These are phyloP conservation scores for Candida ponderosae DNA, from an alignment of 805 yeast genomes.

Conservation along the genomic window DNA sequence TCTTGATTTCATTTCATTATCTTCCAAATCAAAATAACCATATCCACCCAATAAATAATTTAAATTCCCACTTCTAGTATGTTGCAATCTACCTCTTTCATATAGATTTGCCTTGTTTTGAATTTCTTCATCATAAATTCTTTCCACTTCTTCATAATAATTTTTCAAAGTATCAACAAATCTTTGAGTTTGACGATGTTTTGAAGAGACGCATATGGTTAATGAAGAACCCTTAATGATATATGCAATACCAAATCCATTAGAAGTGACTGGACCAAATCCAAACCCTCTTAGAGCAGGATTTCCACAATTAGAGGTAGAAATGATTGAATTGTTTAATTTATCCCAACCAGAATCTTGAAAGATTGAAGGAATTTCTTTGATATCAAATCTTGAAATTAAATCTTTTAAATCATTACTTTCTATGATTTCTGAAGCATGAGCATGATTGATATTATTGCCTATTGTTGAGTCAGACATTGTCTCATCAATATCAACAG, in stretches of 20 bases:
- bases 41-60: constrained; percentile 66
- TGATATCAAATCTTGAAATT: constrained; percentile 8
- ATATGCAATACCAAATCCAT: constrained; percentile 92
- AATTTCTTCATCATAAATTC: constrained; percentile 29
- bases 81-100: constrained; percentile 20
- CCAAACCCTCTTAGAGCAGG: constrained; percentile 84
- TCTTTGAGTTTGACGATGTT: constrained; percentile 80
- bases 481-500: constrained; percentile 10
- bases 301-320: constrained; percentile 88
- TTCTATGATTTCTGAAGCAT: constrained; percentile 2
- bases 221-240: constrained; percentile 76
- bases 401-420: not conserved
- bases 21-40: constrained; percentile 71
- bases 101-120: constrained; percentile 8
- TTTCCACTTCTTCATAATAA: constrained; percentile 52
- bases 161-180: constrained; percentile 62
- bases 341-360: constrained; percentile 86
- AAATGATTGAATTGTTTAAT: constrained; percentile 69
- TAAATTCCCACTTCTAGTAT: constrained; percentile 26
- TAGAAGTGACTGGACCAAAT: constrained; percentile 83
- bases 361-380: constrained; percentile 63
- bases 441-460: not conserved
- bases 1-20: constrained; percentile 50
- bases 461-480: constrained; percentile 15
- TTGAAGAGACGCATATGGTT: constrained; percentile 76